These are phyloP conservation scores for Monascus purpureus DNA, from an alignment of 495 filamentous ascomycete species.

Conservation along the genomic window DNA sequence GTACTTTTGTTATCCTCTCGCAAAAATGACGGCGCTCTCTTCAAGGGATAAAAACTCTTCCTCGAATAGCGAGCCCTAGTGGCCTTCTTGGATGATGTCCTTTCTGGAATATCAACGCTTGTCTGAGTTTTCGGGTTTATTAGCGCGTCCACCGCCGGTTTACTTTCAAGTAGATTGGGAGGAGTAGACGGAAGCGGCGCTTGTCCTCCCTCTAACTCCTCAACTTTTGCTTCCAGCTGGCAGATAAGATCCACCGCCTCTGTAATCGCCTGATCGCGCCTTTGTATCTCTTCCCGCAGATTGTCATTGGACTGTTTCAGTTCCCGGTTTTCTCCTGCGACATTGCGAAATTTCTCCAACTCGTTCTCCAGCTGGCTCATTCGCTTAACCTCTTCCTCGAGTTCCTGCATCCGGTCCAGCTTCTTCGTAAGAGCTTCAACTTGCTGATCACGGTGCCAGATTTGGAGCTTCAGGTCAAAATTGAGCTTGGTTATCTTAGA, in stretches of 20 bases:
- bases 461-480: constrained; percentile 78
- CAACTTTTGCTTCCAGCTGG: constrained; percentile 52
- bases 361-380: constrained; percentile 50
- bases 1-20: constrained; percentile 47
- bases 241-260: constrained; percentile 76
- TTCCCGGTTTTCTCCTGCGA: constrained; percentile 33
- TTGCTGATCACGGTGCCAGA: constrained; percentile 56
- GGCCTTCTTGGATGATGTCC: constrained; percentile 23
- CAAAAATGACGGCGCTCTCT: constrained; percentile 53
- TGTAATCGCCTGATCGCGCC: constrained; percentile 61
- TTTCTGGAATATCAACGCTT: constrained; percentile 24
- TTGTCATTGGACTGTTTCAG: constrained; percentile 48
- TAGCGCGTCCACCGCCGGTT: constrained; percentile 7
- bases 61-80: constrained; percentile 9
- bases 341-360: constrained; percentile 44
- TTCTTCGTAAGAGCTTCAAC: constrained; percentile 55
- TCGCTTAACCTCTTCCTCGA: constrained; percentile 52
- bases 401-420: constrained; percentile 49
- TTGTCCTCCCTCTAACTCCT: constrained; percentile 29
- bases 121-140: constrained; percentile 14
- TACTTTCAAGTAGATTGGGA: constrained; percentile 5
- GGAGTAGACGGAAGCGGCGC: constrained; percentile 15
- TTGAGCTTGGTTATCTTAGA: constrained; percentile 71
- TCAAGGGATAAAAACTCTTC: constrained; percentile 16
- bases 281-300: constrained; percentile 54